Evolutionary conservation across 1,284 basidiomycete species (phyloP), one percentile per base, ranked within the genome.

Genomic region (Tetrapyrgos nigripes): DNA sequence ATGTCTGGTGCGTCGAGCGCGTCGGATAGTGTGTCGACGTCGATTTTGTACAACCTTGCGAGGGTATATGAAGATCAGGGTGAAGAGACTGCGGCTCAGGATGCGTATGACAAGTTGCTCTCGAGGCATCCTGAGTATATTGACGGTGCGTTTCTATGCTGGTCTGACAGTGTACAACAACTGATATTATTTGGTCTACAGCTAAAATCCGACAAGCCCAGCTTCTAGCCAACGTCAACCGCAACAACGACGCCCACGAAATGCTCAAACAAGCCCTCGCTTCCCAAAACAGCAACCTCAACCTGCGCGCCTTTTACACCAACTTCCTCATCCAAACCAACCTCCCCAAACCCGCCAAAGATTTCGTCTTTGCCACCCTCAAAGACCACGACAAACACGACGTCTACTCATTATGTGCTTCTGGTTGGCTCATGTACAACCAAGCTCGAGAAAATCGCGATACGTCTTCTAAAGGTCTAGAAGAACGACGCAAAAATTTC

Each of bases 171-270:
- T 23, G 29, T 58, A 11, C 40, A 21, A 45, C 46, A 21, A 51
- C 57, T 62, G 28, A 65, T 45, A 51, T 33, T 37, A 50, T 31
- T 55, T 26, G 29, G 33, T 33, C 19, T 58, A 45, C 66, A 96
- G 95, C 95, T 62, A 98, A 97, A 78, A 85, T 96, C 40, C 90
- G 96, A 31, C 89, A 93, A 64, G 93, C 94, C 0, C 84, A 91
- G 11, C 88, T 97, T 80, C 81, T 91, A 1, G 77, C 87, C 0
- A 79, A 81, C 26, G 68, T 89, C 24, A 90, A 90, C 50, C 85
- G 87, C 14, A 81, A 87, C 64, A 87, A 90, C 64, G 91, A 93
- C 3, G 94, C 94, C 0, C 92, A 96, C 71, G 89, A 90, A 1
- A 80, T 95, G 5, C 76, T 98, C 54, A 98, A 97, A 73, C 92